A percentile compares a stretch with the other conserved stretches of the same genome.
phyloP scores from a whole-genome alignment of 2,329 filamentous ascomycete species.

The Domatiomyces catenatus region DNA sequence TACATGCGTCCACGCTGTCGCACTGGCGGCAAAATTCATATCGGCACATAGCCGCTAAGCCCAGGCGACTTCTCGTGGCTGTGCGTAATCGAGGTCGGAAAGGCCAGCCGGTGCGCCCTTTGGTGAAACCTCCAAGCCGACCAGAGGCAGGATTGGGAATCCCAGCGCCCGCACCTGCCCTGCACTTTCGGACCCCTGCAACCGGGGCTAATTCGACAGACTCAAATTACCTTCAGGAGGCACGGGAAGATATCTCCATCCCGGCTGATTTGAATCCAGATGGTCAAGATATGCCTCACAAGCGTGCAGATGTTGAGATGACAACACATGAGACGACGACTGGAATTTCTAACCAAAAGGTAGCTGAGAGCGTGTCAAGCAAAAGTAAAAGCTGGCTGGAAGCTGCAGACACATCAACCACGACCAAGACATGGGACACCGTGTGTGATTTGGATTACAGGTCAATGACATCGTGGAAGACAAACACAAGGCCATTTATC shows the following conservation, averaged over 20 bases:
- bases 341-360: neutral
- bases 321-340: neutral
- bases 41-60: slow-evolving; percentile 2
- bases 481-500: slow-evolving; percentile 1
- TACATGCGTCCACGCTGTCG: slow-evolving; percentile 6
- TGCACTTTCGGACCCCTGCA: neutral
- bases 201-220: neutral
- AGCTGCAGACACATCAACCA: neutral
- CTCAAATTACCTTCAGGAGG: neutral
- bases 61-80: neutral
- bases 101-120: neutral
- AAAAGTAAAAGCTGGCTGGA: neutral
- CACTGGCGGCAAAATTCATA: slow-evolving; percentile 3
- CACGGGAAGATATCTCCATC: neutral
- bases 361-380: neutral
- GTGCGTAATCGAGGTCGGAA: neutral
- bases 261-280: neutral
- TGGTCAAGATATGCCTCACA: neutral
- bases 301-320: neutral
- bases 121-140: neutral
- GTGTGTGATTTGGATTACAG: neutral
- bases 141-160: neutral
- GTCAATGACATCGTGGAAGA: neutral
- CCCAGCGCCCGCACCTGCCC: no score
- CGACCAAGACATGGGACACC: neutral